Conservation (phyloP, 169 alveolate genomes). For the Cryptosporidium bovis region DNA sequence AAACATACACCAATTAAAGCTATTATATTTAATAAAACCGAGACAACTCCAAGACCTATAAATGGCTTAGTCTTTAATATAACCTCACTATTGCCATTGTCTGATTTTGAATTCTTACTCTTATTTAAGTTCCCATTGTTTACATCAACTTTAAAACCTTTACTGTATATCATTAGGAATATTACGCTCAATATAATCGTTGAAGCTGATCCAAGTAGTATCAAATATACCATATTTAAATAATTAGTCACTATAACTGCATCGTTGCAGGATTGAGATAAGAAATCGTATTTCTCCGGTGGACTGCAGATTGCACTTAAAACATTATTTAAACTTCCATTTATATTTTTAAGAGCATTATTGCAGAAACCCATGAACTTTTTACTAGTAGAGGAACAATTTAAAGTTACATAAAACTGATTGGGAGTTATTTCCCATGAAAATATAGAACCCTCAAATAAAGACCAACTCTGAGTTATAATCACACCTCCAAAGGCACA, state of each 20-base stretch:
- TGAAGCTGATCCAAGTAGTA: constrained; percentile 13
- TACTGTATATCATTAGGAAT: constrained; percentile 40
- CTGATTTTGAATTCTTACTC: not conserved
- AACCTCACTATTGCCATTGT: constrained; percentile 7
- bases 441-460: constrained; percentile 37
- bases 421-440: constrained; percentile 64
- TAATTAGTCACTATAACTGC: not conserved
- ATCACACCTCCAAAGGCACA: constrained; percentile 70
- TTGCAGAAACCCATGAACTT: constrained; percentile 22
- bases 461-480: constrained; percentile 40
- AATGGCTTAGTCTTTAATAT: constrained; percentile 27
- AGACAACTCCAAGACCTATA: constrained; percentile 23
- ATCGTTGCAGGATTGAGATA: constrained; percentile 33
- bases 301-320: constrained; percentile 32
- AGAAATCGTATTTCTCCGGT: constrained; percentile 27
- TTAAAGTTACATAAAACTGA: constrained; percentile 31
- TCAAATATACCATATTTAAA: constrained; percentile 31
- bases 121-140: not conserved
- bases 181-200: constrained; percentile 18
- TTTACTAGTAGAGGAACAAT: constrained; percentile 62
- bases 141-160: constrained; percentile 23
- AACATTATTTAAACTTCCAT: constrained; percentile 23
- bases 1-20: constrained; percentile 45
- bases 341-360: constrained; percentile 23
- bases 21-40: constrained; percentile 18